Base-by-base conservation (phyloP, 2,329 filamentous ascomycete genomes). In the Aspergillus vadensis region DNA sequence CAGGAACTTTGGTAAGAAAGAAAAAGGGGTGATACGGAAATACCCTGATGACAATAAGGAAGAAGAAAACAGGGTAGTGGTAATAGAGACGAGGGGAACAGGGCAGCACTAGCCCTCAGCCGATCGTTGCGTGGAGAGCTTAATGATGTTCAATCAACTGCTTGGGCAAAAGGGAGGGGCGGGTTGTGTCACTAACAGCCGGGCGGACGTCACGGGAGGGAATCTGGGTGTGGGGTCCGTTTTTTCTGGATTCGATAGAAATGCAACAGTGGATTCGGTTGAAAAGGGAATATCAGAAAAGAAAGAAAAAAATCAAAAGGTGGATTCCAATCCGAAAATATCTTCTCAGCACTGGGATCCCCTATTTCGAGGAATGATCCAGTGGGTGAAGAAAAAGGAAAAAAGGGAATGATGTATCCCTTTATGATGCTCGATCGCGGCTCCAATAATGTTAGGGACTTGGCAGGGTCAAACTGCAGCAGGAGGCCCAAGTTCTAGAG, bases 121-220 rank as follows among this genome's bases (percentile, higher is more conserved):
- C 52, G 59, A 62, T 60, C 57, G 53, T 48, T 62, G 54, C 48
- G 49, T 68, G 25, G 21, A 30, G 38, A 60, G 54, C 57, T 58
- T 49, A 59, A 57, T 47, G 52, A 53, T 38, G 47, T 48, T 59
- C 57, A 53, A 59, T 47, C 50, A 48, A 21, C 14, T 27, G 49
- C 53, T 36, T 43, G 48, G 10, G 55, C 69, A 74, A 81, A 17
- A 63, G 64, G 58, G 58, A 52, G 48, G 57, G 55, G 57, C 39
- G 44, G 36, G 43, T 39, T 39, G 41, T 32, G 41, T 32, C 49
- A 57, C 48, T 52, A 57, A 51, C 38, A 57, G 39, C 44, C 32
- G 39, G 58, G 58, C 52, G 53, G 61, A 59, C 57, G 61, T 65
- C 63, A 64, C 63, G 52, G 57, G 59, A 56, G 32, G 49, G 27